These are phyloP conservation scores for Monosporascus sp. DNA, from an alignment of 2,329 filamentous ascomycete genomes.

Conservation along the genomic window DNA sequence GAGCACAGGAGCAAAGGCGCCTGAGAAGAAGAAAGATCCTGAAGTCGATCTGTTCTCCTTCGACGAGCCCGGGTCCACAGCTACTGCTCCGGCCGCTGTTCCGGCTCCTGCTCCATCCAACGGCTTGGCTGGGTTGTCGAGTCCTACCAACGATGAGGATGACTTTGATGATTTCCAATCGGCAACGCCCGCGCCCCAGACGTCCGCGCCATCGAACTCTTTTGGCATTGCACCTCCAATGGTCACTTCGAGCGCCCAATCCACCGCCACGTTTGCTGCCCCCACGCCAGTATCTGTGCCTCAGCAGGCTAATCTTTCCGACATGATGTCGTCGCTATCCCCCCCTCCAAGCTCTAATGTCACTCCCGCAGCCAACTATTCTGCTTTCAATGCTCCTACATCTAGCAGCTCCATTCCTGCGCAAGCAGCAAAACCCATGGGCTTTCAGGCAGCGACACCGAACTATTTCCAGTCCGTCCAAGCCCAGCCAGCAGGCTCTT, in stretches of 20 bases:
- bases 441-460: constrained; percentile 72
- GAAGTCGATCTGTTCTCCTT: constrained; percentile 91
- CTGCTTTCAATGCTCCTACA: constrained; percentile 51
- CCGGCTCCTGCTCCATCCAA: constrained; percentile 40
- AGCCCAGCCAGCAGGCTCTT: constrained; percentile 29
- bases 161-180: constrained; percentile 98
- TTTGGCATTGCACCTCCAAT: constrained; percentile 41
- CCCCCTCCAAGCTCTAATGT: constrained; percentile 57
- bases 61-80: constrained; percentile 62
- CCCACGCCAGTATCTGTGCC: constrained; percentile 82
- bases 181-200: constrained; percentile 55
- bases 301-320: constrained; percentile 73
- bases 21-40: constrained; percentile 77
- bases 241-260: constrained; percentile 46
- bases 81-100: constrained; percentile 34
- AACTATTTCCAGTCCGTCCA: constrained; percentile 92
- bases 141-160: constrained; percentile 62
- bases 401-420: constrained; percentile 33
- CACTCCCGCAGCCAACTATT: constrained; percentile 56
- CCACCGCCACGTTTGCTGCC: constrained; percentile 66
- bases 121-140: constrained; percentile 39
- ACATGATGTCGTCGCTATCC: constrained; percentile 78
- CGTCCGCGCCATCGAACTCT: constrained; percentile 37
- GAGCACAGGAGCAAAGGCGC: constrained; percentile 43
- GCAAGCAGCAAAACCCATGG: constrained; percentile 45